phyloP scores from a whole-genome alignment of 768 basidiomycete species.

The Bullera alba region DNA sequence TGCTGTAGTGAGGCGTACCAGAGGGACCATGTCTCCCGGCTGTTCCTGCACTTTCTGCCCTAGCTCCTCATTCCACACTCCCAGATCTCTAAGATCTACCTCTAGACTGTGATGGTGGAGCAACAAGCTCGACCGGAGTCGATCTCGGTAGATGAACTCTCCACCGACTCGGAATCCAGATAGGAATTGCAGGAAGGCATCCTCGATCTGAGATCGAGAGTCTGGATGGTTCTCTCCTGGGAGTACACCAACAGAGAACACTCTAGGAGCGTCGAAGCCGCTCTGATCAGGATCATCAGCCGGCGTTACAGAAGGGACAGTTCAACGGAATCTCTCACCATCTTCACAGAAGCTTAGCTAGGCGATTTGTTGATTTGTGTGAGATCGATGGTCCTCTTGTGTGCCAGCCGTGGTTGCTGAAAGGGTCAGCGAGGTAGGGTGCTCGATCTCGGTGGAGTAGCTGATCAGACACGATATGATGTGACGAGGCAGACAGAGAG shows the following conservation, averaged over 20 bases:
- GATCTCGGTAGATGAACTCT: slow-evolving; percentile 90
- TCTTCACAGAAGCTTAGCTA: no score
- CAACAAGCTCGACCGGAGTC: slow-evolving; percentile 78
- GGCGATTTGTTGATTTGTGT: no score
- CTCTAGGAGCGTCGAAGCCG: slow-evolving; percentile 73
- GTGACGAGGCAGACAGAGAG: no score
- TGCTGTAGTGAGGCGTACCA: slow-evolving; percentile 53
- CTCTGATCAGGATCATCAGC: slow-evolving; percentile 53
- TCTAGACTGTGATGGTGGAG: slow-evolving; percentile 80
- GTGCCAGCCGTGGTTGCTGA: no score
- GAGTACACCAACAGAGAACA: slow-evolving; percentile 75
- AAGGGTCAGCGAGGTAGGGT: no score
- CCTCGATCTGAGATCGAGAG: slow-evolving; percentile 71
- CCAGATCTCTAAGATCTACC: slow-evolving; percentile 64
- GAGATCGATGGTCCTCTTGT: no score
- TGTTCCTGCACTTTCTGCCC: slow-evolving; percentile 82
- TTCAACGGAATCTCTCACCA: neutral
- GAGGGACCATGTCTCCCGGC: slow-evolving; percentile 79
- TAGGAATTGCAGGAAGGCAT: slow-evolving; percentile 74
- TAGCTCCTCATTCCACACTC: slow-evolving; percentile 84
- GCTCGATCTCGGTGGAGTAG: no score
- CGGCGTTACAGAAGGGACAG: neutral
- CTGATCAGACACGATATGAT: no score
- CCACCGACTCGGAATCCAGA: slow-evolving; percentile 79
- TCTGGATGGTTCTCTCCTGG: slow-evolving; percentile 59